A percentile compares a stretch with the other conserved stretches of the same genome.
Conservation (phyloP, 768 basidiomycete genomes). For the Serendipita sp. region DNA sequence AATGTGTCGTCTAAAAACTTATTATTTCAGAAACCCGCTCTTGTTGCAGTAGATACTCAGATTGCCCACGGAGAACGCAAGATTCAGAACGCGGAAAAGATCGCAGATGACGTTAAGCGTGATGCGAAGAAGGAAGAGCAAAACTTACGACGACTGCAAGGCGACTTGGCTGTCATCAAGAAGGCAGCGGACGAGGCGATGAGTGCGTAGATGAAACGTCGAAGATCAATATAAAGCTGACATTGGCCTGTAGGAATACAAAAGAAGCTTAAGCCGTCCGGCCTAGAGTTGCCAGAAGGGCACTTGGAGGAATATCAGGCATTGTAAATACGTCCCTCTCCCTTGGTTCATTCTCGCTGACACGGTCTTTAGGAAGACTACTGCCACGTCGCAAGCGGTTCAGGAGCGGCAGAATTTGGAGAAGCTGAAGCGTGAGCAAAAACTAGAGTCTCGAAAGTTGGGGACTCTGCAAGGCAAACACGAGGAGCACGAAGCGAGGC, state of each 20-base stretch:
- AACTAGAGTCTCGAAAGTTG: conserved; percentile 49
- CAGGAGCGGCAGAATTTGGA: conserved; percentile 80
- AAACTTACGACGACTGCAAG: conserved; percentile 39
- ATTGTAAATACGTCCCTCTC: conserved; percentile 34
- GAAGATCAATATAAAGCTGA: neutral
- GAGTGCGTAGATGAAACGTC: conserved; percentile 30
- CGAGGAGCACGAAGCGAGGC: conserved; percentile 45
- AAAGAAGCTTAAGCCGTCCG: conserved; percentile 52
- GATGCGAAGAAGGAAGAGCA: conserved; percentile 37
- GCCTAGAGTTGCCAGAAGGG: conserved; percentile 64
- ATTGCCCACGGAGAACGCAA: conserved; percentile 77
- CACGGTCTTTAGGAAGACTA: conserved; percentile 43
- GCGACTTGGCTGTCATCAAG: conserved; percentile 51
- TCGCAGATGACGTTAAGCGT: conserved; percentile 45
- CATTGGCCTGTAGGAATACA: conserved; percentile 42
- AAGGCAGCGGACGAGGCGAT: conserved; percentile 62
- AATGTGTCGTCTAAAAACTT: too few species aligned
- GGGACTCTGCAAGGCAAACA: conserved; percentile 53
- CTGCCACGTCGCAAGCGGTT: conserved; percentile 64
- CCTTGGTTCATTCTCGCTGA: neutral
- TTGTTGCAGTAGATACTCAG: conserved; percentile 72
- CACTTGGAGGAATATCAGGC: conserved; percentile 76
- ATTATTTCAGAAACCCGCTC: conserved; percentile 68
- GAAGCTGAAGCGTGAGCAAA: conserved; percentile 66
- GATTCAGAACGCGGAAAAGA: conserved; percentile 48